Percentiles rank a stretch among this genome's conserved stretches.
Evolutionary conservation across 2,329 filamentous ascomycete genomes (phyloP).

Genomic region (Bipolaris gigantea): DNA sequence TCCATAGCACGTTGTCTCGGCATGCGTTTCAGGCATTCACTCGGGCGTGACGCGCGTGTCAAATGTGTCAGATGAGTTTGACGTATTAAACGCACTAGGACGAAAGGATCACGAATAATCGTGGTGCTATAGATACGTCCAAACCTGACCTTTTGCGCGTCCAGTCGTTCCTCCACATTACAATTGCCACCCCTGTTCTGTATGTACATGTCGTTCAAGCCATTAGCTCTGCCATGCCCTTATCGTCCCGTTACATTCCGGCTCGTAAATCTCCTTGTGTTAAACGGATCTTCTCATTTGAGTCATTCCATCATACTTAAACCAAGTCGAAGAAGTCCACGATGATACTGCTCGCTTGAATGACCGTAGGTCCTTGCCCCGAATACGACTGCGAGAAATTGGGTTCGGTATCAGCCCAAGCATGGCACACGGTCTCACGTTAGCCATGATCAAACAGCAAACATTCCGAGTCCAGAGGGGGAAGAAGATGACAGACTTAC

Average conservation of each 20-base stretch:
- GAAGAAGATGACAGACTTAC: constrained; percentile 25
- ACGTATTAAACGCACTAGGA: constrained; percentile 2
- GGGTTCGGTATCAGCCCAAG: constrained; percentile 51
- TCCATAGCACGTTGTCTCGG: neutral
- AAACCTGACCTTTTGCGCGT: neutral
- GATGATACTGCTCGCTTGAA: constrained; percentile 51
- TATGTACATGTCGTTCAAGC: too few relatives aligned
- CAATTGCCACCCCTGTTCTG: too few relatives aligned
- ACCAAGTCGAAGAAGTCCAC: constrained; percentile 49
- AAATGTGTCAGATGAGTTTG: constrained; percentile 4
- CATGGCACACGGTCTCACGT: constrained; percentile 39
- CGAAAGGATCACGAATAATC: neutral
- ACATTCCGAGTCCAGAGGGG: neutral
- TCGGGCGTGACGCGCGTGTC: constrained; percentile 2
- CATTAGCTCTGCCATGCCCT: too few relatives aligned
- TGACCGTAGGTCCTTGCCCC: constrained; percentile 47
- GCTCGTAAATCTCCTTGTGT: neutral
- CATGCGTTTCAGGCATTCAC: constrained; percentile 7
- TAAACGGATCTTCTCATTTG: too few relatives aligned
- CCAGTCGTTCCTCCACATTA: neutral
- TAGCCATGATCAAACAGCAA: neutral
- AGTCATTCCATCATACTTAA: neutral
- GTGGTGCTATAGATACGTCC: neutral
- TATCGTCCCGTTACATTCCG: neutral
- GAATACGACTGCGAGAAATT: constrained; percentile 50